A percentile compares a stretch with the other conserved stretches of the same genome.
Conservation (phyloP, 306 rosid genomes). For the Heteromeles arbutifolia region DNA sequence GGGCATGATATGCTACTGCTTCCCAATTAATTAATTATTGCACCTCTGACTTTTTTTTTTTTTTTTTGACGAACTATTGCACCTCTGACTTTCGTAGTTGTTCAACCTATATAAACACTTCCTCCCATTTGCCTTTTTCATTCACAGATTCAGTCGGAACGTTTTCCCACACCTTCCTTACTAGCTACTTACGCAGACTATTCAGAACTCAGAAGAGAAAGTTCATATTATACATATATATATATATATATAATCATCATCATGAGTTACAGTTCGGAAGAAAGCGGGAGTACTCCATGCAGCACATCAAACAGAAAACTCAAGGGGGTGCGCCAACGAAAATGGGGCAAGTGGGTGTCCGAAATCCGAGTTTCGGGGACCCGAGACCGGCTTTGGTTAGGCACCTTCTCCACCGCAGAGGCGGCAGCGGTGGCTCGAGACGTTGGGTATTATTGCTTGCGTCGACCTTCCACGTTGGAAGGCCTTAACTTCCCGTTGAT, state of each 20-base stretch:
- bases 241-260: neutral
- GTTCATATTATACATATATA: too few relatives aligned
- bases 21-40: neutral
- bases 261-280: slow-evolving; percentile 33
- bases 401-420: slow-evolving; percentile 60
- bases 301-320: slow-evolving; percentile 14
- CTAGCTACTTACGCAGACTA: neutral
- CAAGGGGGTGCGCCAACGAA: slow-evolving; percentile 70
- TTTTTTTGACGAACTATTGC: too few relatives aligned
- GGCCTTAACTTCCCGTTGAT: slow-evolving; percentile 58
- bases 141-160: neutral
- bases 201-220: too few relatives aligned
- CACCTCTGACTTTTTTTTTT: slow-evolving; percentile 5
- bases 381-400: slow-evolving; percentile 67
- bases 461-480: slow-evolving; percentile 42
- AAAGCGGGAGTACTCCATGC: neutral
- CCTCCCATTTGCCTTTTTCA: neutral
- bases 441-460: slow-evolving; percentile 57
- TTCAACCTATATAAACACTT: slow-evolving; percentile 12
- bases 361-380: slow-evolving; percentile 77
- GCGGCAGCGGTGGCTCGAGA: slow-evolving; percentile 87
- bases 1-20: too few relatives aligned
- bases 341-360: slow-evolving; percentile 98
- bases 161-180: neutral
- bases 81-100: neutral